A percentile compares a stretch with the other conserved stretches of the same genome.
These are phyloP conservation scores for Puccinia triticina DNA, from an alignment of 1,284 basidiomycete genomes.

Conservation along the genomic window DNA sequence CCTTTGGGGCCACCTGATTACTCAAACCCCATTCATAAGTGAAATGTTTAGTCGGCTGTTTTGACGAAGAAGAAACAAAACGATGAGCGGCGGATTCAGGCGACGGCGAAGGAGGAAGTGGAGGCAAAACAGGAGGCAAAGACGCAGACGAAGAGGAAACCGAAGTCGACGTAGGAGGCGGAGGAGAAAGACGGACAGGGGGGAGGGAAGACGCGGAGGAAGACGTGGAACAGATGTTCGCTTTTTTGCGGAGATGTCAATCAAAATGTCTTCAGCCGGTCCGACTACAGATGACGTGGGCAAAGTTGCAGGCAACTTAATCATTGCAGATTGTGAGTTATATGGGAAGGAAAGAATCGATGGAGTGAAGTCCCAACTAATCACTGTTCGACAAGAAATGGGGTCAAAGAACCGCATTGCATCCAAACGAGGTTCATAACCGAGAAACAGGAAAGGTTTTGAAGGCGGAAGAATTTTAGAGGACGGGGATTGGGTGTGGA, in stretches of 20 bases:
- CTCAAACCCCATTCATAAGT: neutral
- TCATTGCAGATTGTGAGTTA: too few relatives aligned
- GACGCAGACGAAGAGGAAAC: too few relatives aligned
- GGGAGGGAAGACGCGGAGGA: too few relatives aligned
- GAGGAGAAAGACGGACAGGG: too few relatives aligned
- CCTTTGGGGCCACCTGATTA: neutral
- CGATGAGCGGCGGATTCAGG: neutral
- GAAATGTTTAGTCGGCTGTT: neutral
- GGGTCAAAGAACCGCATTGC: slow-evolving; percentile 32
- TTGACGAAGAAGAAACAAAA: neutral
- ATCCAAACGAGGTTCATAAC: slow-evolving; percentile 3
- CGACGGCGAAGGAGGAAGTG: neutral
- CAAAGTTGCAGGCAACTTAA: too few relatives aligned
- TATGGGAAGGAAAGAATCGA: neutral
- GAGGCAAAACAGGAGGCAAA: too few relatives aligned
- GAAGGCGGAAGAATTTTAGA: neutral
- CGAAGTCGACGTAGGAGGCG: too few relatives aligned
- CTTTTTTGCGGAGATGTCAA: neutral
- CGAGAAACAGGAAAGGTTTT: neutral
- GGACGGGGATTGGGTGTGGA: slow-evolving; percentile 1
- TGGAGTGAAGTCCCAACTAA: slow-evolving; percentile 26
- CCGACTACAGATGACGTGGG: neutral
- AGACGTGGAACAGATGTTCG: neutral
- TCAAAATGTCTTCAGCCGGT: neutral
- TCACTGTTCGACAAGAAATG: neutral